Evolutionary conservation across 257 asterid species (phyloP).

Genomic region (Plantago ovata): DNA sequence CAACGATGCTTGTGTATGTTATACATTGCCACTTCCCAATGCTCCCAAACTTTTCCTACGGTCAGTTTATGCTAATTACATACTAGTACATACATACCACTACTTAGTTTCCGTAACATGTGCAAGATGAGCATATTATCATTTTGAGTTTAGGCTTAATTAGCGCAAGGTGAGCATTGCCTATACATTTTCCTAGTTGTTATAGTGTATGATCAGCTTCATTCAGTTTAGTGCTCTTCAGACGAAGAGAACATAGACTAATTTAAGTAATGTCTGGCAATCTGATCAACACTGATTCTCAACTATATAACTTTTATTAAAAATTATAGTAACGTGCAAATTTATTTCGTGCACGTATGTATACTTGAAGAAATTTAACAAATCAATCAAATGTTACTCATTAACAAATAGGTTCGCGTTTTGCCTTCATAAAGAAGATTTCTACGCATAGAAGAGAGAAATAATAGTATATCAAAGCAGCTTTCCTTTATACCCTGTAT

Average conservation of each 20-base stretch:
- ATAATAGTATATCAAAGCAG: background rate
- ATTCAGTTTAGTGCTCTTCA: too few relatives aligned
- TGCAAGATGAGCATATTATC: background rate
- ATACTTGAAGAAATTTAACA: too few relatives aligned
- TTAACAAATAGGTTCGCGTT: background rate
- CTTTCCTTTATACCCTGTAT: background rate
- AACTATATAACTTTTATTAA: too few relatives aligned
- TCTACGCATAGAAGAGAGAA: conserved; percentile 1
- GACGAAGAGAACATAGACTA: too few relatives aligned
- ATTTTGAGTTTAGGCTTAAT: background rate
- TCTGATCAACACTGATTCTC: too few relatives aligned
- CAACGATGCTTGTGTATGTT: conserved; percentile 52
- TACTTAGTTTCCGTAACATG: too few relatives aligned
- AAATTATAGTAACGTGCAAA: too few relatives aligned
- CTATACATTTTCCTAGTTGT: background rate
- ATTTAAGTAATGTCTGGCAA: too few relatives aligned
- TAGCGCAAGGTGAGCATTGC: background rate
- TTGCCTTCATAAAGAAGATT: background rate
- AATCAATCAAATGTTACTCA: too few relatives aligned
- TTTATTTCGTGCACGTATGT: too few relatives aligned
- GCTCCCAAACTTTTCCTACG: conserved; percentile 49
- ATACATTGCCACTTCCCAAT: conserved; percentile 54
- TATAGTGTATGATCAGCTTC: conserved; percentile 13
- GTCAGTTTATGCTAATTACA: conserved; percentile 34
- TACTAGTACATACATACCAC: background rate